Percentiles rank a stretch among this genome's conserved stretches.
phyloP scores from a whole-genome alignment of 305 asterid species.

The Solanum hybrid region DNA sequence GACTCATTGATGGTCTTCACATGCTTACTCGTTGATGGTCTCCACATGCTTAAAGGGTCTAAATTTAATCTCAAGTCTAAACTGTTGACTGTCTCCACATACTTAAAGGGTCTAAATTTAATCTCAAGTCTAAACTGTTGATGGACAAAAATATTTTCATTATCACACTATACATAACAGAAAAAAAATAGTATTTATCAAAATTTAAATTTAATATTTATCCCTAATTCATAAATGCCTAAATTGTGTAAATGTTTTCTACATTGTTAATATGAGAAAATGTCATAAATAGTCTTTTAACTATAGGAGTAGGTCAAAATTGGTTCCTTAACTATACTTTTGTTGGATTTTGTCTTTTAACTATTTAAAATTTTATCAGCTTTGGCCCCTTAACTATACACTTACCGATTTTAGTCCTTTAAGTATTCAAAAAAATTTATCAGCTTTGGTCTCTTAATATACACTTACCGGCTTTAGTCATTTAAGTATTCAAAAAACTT shows the following conservation, averaged over 20 bases:
- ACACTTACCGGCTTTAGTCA: not conserved
- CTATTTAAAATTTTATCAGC: no score
- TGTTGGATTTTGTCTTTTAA: not conserved
- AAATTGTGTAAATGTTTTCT: not conserved
- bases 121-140: not conserved
- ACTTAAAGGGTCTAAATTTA: not conserved
- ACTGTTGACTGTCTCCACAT: not conserved
- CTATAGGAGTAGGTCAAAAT: not conserved
- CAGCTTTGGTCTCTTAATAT: not conserved
- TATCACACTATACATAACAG: not conserved
- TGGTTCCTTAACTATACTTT: no score
- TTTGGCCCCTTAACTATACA: not conserved
- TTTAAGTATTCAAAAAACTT: no score
- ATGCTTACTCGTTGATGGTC: not conserved
- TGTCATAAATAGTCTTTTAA: no score
- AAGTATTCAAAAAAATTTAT: no score
- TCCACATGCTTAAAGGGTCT: not conserved
- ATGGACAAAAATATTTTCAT: not conserved
- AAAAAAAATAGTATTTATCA: not conserved
- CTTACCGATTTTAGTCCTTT: no score
- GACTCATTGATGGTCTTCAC: not conserved
- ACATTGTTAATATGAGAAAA: not conserved
- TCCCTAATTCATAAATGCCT: not conserved
- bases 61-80: not conserved
- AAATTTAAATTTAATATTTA: not conserved